Evolutionary conservation across 768 basidiomycete species (phyloP).

Genomic region (Pleurotus citrinopileatus): DNA sequence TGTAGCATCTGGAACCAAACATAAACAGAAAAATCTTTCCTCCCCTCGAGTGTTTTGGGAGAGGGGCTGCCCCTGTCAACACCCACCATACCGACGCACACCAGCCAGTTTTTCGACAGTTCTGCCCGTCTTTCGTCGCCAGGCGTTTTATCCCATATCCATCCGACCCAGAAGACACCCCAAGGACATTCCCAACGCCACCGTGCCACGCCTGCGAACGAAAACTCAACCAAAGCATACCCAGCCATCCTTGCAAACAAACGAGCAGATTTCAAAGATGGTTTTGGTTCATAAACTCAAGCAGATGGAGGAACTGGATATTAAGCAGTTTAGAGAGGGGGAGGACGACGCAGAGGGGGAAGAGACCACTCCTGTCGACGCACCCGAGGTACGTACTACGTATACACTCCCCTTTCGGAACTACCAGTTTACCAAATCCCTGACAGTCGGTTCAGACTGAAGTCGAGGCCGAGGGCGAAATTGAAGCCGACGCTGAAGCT

Average conservation of each 20-base stretch:
- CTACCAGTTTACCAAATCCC: neutral
- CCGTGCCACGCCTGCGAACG: constrained; percentile 1
- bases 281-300: constrained; percentile 21
- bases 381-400: constrained; percentile 11
- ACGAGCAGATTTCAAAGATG: constrained; percentile 13
- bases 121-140: neutral
- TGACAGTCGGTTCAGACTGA: neutral
- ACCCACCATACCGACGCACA: constrained; percentile 1
- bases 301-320: constrained; percentile 16
- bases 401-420: neutral
- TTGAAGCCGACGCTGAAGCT: neutral
- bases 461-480: neutral
- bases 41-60: neutral
- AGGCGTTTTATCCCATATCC: neutral
- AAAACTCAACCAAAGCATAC: neutral
- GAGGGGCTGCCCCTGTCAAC: constrained; percentile 10
- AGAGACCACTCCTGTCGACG: constrained; percentile 10
- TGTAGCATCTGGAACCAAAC: neutral
- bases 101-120: neutral
- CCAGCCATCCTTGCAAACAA: neutral
- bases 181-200: neutral
- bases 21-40: constrained; percentile 9
- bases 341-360: constrained; percentile 6
- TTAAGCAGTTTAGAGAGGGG: constrained; percentile 10
- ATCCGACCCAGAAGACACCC: neutral